These are phyloP conservation scores for Linnemannia schmuckeri DNA, from an alignment of 192 early-diverging fungal genomes.

Conservation along the genomic window DNA sequence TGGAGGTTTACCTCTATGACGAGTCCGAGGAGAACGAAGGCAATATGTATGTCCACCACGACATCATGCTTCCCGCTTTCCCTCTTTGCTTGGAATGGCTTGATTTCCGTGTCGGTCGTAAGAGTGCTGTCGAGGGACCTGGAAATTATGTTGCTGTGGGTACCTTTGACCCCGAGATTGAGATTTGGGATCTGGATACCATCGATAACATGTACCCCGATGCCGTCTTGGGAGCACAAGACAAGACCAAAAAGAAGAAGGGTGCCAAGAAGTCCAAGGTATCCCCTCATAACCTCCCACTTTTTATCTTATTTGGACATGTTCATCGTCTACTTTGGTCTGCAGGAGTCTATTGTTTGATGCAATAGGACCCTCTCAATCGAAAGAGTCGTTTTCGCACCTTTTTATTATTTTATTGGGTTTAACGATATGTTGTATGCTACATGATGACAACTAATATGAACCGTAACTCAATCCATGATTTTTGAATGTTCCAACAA, in stretches of 20 bases:
- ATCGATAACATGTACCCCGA: constrained; percentile 94
- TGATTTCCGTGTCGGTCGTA: constrained; percentile 87
- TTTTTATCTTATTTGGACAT: not conserved
- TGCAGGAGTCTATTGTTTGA: no score
- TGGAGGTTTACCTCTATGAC: constrained; percentile 96
- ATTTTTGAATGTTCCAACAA: no score
- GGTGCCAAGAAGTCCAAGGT: constrained; percentile 65
- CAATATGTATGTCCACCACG: constrained; percentile 98
- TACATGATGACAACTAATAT: no score
- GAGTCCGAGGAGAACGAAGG: constrained; percentile 78
- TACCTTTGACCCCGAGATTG: constrained; percentile 97
- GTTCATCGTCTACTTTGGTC: no score
- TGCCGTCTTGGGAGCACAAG: constrained; percentile 83
- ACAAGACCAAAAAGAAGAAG: constrained; percentile 65
- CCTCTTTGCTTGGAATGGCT: constrained; percentile 97
- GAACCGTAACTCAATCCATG: no score
- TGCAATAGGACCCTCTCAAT: no score
- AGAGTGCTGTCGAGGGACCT: constrained; percentile 53
- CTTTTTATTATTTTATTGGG: no score
- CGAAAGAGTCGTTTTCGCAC: no score
- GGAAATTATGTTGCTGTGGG: constrained; percentile 97
- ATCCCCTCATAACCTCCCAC: constrained; percentile 12
- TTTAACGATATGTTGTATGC: no score
- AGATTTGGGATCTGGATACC: constrained; percentile 98
- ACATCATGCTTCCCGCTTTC: constrained; percentile 97